Conservation (phyloP, 345 rosid genomes). For the Eucalyptus cloeziana region DNA sequence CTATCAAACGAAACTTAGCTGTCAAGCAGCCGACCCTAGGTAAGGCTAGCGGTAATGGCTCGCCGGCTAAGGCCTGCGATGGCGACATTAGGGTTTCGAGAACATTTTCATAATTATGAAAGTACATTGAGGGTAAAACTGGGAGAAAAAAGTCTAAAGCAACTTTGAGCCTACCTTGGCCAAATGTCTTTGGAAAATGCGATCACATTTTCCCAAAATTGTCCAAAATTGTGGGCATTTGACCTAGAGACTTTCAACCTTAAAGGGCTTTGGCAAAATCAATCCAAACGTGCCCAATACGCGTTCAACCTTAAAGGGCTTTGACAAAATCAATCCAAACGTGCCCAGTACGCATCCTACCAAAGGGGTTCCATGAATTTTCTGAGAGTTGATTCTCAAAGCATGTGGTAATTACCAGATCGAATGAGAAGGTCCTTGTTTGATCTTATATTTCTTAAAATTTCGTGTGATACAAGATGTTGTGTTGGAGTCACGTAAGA, state of each 20-base stretch:
- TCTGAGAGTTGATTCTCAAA: not conserved
- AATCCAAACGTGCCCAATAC: not conserved
- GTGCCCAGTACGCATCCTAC: not conserved
- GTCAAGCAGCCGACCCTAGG: no score
- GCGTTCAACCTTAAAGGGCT: no score
- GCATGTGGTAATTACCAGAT: not conserved
- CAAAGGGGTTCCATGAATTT: not conserved
- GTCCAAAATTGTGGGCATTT: no score
- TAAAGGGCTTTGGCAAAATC: no score
- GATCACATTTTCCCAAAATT: no score
- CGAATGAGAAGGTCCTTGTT: not conserved
- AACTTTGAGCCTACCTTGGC: no score
- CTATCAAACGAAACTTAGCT: not conserved
- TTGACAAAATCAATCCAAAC: not conserved
- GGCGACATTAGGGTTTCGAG: not conserved
- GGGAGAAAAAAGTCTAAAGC: not conserved
- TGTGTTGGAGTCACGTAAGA: not conserved
- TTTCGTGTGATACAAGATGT: not conserved
- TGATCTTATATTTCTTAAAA: not conserved
- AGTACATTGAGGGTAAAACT: no score
- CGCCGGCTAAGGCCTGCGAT: not conserved
- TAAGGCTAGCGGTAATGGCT: not conserved
- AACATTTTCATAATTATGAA: no score
- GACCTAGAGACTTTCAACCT: no score
- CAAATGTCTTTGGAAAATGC: no score